Evolutionary conservation across 768 basidiomycete species (phyloP).

Genomic region (Cystofilobasidium bisporidii): DNA sequence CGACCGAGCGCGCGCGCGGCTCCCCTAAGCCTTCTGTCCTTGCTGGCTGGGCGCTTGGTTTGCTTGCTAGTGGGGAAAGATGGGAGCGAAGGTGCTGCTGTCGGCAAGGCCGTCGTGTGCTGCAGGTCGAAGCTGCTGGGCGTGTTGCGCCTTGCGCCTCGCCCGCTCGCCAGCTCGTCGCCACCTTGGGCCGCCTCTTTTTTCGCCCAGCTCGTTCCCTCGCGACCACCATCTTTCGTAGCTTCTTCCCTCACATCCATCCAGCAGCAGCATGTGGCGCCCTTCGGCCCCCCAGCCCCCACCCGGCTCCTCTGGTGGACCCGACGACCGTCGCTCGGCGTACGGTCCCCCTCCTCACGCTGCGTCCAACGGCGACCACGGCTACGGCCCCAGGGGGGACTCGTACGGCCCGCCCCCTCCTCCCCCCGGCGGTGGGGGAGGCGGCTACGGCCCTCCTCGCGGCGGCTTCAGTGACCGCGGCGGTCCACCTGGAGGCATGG

Average conservation of each 20-base stretch:
- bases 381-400: not conserved
- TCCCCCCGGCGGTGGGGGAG: not conserved
- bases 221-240: not conserved
- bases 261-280: constrained; percentile 4
- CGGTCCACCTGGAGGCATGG: not conserved
- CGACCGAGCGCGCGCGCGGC: too few relatives aligned
- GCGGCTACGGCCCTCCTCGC: not conserved
- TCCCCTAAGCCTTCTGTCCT: too few relatives aligned
- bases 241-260: not conserved
- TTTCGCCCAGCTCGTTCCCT: not conserved
- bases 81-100: too few relatives aligned
- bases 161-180: too few relatives aligned
- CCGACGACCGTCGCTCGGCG: not conserved
- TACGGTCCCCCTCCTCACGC: not conserved
- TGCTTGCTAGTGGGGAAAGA: too few relatives aligned
- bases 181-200: not conserved
- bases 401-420: constrained; percentile 8
- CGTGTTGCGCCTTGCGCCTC: too few relatives aligned
- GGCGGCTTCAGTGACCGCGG: not conserved
- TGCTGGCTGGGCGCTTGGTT: too few relatives aligned
- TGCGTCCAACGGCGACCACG: not conserved
- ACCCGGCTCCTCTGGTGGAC: not conserved
- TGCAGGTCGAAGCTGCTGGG: too few relatives aligned
- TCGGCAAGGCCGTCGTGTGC: too few relatives aligned
- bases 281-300: not conserved